These are phyloP conservation scores for Sphagnum magellanicum DNA, from an alignment of 228 moss, liverwort and hornwort species.

Conservation along the genomic window DNA sequence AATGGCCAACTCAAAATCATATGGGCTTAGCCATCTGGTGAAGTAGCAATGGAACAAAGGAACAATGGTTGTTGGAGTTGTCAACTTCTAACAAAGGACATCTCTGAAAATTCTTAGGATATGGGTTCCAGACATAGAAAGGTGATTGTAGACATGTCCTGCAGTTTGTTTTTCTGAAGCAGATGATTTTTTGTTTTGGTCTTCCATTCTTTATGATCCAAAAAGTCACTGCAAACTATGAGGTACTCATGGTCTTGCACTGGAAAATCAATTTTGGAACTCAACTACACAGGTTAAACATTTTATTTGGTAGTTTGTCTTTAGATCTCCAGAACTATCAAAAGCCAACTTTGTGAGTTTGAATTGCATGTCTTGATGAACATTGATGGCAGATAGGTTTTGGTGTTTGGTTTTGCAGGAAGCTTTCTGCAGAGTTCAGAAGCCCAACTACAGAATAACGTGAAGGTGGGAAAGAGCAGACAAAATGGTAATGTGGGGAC, in stretches of 20 bases:
- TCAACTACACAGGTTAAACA: too few relatives aligned
- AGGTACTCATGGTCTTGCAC: too few relatives aligned
- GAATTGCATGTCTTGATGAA: background rate
- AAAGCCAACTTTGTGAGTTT: background rate
- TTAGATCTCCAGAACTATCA: background rate
- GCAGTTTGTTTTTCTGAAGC: too few relatives aligned
- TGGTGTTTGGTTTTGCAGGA: slow-evolving; percentile 17
- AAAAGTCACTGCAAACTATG: too few relatives aligned
- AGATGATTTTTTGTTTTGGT: too few relatives aligned
- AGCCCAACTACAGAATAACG: slow-evolving; percentile 28
- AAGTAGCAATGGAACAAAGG: too few relatives aligned
- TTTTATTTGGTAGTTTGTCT: too few relatives aligned
- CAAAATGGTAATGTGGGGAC: slow-evolving; percentile 25
- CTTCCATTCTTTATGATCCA: too few relatives aligned
- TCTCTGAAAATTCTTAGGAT: background rate
- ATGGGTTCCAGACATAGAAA: background rate
- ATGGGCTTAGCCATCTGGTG: background rate
- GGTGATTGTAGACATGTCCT: too few relatives aligned
- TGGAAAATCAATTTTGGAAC: too few relatives aligned
- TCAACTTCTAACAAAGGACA: too few relatives aligned
- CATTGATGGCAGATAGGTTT: background rate
- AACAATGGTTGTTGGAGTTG: too few relatives aligned
- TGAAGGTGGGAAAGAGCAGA: slow-evolving; percentile 32
- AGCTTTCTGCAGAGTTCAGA: slow-evolving; percentile 31
- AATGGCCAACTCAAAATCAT: background rate